Conservation (phyloP, 1,284 basidiomycete species). For the Hymenochaete sp. region DNA sequence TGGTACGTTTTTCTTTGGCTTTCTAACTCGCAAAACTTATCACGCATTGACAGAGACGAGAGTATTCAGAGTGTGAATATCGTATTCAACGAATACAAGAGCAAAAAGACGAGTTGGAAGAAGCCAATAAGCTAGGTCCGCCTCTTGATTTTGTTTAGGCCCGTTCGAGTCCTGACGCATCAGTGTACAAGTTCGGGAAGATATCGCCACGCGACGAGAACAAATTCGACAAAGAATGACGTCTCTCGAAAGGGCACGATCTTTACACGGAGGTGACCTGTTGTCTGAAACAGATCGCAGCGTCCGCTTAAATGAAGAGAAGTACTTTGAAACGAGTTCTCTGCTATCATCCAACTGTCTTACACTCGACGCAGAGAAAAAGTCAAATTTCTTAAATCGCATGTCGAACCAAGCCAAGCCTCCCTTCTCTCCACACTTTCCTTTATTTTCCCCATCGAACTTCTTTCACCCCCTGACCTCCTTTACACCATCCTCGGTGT, state of each 20-base stretch:
- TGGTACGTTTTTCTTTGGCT: slow-evolving; percentile 4
- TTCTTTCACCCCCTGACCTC: slow-evolving; percentile 70
- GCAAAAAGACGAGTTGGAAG: slow-evolving; percentile 11
- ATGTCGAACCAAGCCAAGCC: slow-evolving; percentile 50
- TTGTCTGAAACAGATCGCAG: slow-evolving; percentile 29
- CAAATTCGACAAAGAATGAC: slow-evolving; percentile 41
- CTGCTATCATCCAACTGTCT: slow-evolving; percentile 2
- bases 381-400: slow-evolving; percentile 37
- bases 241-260: slow-evolving; percentile 37
- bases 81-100: slow-evolving; percentile 15
- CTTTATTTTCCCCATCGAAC: slow-evolving; percentile 81
- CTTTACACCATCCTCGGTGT: slow-evolving; percentile 78
- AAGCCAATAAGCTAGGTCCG: slow-evolving; percentile 8
- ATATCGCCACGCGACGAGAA: slow-evolving; percentile 30
- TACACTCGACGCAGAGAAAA: slow-evolving; percentile 30
- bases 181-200: slow-evolving; percentile 23
- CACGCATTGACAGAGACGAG: slow-evolving; percentile 7
- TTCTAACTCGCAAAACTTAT: background rate
- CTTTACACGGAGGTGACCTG: slow-evolving; percentile 33
- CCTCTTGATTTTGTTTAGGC: background rate
- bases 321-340: slow-evolving; percentile 30
- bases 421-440: slow-evolving; percentile 70
- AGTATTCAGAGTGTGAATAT: slow-evolving; percentile 14
- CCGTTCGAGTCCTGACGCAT: background rate
- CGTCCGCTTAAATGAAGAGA: slow-evolving; percentile 33